These are phyloP conservation scores for Monilinia laxa DNA, from an alignment of 2,329 filamentous ascomycete genomes.

Conservation along the genomic window DNA sequence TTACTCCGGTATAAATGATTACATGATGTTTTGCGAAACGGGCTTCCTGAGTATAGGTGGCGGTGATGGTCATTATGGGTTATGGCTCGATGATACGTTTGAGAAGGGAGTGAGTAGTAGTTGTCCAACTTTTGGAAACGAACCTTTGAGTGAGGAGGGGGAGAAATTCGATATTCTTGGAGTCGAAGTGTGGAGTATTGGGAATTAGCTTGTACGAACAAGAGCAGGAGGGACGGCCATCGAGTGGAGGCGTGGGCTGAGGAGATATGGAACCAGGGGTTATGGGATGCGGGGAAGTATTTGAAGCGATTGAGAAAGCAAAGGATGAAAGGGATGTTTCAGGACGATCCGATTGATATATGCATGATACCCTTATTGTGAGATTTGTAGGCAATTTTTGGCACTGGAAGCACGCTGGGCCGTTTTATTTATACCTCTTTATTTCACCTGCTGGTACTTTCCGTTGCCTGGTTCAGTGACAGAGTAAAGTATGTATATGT, in stretches of 20 bases:
- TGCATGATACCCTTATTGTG: conserved; percentile 23
- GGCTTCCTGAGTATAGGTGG: conserved; percentile 85
- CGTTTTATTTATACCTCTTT: not conserved
- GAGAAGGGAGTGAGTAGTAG: conserved; percentile 79
- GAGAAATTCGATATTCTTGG: conserved; percentile 88
- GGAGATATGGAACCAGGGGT: no score
- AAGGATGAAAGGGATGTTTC: not conserved
- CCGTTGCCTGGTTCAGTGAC: not conserved
- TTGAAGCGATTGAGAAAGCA: not conserved
- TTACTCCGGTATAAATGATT: conserved; percentile 94
- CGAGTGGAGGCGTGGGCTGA: not conserved
- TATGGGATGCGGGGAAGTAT: no score
- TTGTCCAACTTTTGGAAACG: conserved; percentile 92
- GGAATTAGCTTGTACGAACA: conserved; percentile 42
- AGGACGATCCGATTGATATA: conserved; percentile 1
- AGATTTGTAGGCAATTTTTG: conserved; percentile 16
- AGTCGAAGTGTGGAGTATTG: conserved; percentile 91
- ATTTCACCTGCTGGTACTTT: not conserved
- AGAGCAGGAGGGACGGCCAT: not conserved
- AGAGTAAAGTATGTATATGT: not conserved
- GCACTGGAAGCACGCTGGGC: not conserved
- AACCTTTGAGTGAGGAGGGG: conserved; percentile 88
- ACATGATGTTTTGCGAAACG: conserved; percentile 89
- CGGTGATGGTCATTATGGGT: conserved; percentile 83
- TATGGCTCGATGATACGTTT: conserved; percentile 88